Conservation (phyloP, 352 stramenopile genomes). For the Pythium aquatile region DNA sequence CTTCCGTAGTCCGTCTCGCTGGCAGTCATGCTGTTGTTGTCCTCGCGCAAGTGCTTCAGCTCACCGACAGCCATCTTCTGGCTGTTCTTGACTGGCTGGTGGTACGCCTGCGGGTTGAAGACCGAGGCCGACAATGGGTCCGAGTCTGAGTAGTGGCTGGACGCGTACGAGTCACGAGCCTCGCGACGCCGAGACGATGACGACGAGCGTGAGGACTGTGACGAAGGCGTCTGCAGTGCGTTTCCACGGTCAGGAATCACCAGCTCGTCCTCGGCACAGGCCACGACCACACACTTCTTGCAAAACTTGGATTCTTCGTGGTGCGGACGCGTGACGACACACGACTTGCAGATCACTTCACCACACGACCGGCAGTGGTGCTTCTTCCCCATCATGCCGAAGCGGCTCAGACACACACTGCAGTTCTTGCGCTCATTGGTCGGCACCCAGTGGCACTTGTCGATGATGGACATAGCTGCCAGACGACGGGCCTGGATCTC, state of each 20-base stretch:
- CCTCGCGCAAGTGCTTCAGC: conserved; percentile 16
- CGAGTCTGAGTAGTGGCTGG: conserved; percentile 10
- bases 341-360: conserved; percentile 78
- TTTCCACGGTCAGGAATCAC: conserved; percentile 27
- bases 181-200: conserved; percentile 19
- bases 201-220: conserved; percentile 28
- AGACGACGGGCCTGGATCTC: conserved; percentile 52
- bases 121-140: conserved; percentile 13
- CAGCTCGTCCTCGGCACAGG: conserved; percentile 39
- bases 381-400: conserved; percentile 75
- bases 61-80: conserved; percentile 13
- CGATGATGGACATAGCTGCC: conserved; percentile 42
- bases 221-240: conserved; percentile 13
- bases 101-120: conserved; percentile 10
- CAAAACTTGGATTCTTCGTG: conserved; percentile 66
- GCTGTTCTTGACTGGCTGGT: conserved; percentile 4
- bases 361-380: conserved; percentile 69
- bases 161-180: conserved; percentile 15
- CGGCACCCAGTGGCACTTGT: conserved; percentile 48
- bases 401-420: conserved; percentile 59
- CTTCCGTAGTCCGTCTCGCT: conserved; percentile 23
- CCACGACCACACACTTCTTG: conserved; percentile 68
- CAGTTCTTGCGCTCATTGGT: conserved; percentile 52
- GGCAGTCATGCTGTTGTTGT: conserved; percentile 22
- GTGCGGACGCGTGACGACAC: conserved; percentile 46